Percentiles rank a stretch among this genome's conserved stretches.
Conservation (phyloP, 2,329 filamentous ascomycete genomes). For the Paramyrothecium roridum region DNA sequence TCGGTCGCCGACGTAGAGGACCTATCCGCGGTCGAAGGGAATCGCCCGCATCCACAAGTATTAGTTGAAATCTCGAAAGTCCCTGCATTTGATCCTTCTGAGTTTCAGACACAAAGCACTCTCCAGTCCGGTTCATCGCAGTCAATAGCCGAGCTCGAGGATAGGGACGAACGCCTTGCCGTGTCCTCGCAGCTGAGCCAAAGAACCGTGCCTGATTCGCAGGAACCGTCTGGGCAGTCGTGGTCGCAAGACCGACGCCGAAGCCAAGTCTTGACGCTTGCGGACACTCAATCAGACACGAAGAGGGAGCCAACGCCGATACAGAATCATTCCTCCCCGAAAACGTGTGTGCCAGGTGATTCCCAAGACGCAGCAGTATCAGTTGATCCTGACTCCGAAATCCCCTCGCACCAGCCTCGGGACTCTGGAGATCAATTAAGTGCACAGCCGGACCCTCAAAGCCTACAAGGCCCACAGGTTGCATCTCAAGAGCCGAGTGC, state of each 20-base stretch:
- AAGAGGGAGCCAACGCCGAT: background rate
- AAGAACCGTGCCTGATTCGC: slow-evolving; percentile 41
- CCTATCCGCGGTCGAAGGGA: slow-evolving; percentile 6
- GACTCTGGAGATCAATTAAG: background rate
- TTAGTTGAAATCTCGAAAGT: slow-evolving; percentile 26
- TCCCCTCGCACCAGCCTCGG: slow-evolving; percentile 2
- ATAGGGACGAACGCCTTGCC: slow-evolving; percentile 25
- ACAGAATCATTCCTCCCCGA: background rate
- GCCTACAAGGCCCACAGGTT: background rate
- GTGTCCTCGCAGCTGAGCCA: slow-evolving; percentile 28
- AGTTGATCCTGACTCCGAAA: slow-evolving; percentile 1
- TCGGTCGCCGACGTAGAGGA: slow-evolving; percentile 7
- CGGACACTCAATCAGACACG: background rate
- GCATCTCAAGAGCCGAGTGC: background rate
- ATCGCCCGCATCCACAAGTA: background rate
- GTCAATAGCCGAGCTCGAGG: slow-evolving; percentile 30
- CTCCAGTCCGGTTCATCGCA: slow-evolving; percentile 21
- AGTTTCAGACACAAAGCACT: slow-evolving; percentile 28
- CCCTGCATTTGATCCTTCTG: slow-evolving; percentile 27
- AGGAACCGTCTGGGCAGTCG: slow-evolving; percentile 27
- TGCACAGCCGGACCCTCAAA: background rate
- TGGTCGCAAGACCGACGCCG: slow-evolving; percentile 10
- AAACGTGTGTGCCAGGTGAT: background rate
- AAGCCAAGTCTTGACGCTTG: background rate
- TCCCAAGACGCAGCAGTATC: background rate